Evolutionary conservation across 2,329 filamentous ascomycete genomes (phyloP).

Genomic region (Coniella lustricola): DNA sequence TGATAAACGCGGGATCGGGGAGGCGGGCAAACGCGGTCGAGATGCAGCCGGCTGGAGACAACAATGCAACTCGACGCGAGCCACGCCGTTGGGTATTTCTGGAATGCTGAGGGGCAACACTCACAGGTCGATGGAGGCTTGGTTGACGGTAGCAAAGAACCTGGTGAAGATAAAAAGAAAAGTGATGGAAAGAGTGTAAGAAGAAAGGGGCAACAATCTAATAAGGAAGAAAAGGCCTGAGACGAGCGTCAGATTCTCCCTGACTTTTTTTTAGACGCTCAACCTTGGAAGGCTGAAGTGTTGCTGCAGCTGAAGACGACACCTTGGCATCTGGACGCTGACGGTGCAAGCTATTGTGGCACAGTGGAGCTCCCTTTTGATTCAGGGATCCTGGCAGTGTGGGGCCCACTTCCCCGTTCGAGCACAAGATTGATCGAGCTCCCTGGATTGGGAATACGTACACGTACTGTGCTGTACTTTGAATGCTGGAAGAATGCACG

Average conservation of each 20-base stretch:
- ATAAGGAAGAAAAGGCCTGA: slow-evolving; percentile 1
- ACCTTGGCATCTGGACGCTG: slow-evolving; percentile 7
- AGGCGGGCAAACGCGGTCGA: slow-evolving; percentile 9
- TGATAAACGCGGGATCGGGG: slow-evolving; percentile 10
- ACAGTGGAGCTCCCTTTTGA: slow-evolving; percentile 1
- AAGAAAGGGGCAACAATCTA: background rate
- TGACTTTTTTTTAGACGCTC: background rate
- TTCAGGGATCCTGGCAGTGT: background rate
- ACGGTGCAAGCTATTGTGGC: background rate
- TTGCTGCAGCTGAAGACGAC: slow-evolving; percentile 1
- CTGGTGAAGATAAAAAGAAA: background rate
- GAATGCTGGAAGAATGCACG: too few species aligned
- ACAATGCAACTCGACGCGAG: background rate
- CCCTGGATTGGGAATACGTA: too few species aligned
- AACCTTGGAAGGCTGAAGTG: background rate
- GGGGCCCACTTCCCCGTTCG: background rate
- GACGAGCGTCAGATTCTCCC: slow-evolving; percentile 2
- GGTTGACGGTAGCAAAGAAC: background rate
- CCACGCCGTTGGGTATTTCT: background rate
- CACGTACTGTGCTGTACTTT: background rate
- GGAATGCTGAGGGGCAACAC: background rate
- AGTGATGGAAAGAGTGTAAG: background rate
- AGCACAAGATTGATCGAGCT: background rate
- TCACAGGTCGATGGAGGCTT: background rate
- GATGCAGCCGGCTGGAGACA: background rate